Evolutionary conservation across 2,329 filamentous ascomycete genomes (phyloP).

Genomic region (Fusarium transvaalense): DNA sequence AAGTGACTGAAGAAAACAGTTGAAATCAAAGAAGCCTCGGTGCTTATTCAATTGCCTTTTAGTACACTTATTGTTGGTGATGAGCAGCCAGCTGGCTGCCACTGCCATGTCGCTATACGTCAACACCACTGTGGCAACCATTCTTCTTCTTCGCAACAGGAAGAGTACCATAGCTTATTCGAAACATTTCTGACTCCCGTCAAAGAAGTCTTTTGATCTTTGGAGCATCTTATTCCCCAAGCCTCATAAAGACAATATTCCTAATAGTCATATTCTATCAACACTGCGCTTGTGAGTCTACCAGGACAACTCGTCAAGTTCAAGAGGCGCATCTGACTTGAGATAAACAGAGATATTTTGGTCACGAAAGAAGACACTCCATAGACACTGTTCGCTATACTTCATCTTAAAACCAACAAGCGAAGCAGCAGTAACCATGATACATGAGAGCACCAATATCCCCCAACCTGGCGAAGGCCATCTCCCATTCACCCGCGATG

Average conservation of each 20-base stretch:
- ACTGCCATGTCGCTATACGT: conserved; percentile 16
- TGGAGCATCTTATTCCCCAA: background rate
- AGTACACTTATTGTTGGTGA: background rate
- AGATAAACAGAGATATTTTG: background rate
- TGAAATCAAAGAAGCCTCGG: background rate
- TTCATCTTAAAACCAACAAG: background rate
- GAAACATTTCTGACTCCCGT: background rate
- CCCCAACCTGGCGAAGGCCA: background rate
- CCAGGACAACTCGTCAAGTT: background rate
- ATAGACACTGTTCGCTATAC: background rate
- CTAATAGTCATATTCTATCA: background rate
- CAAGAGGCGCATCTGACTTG: background rate
- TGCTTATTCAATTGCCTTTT: background rate
- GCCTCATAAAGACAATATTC: background rate
- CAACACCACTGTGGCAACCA: background rate
- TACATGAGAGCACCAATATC: background rate
- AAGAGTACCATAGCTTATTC: background rate
- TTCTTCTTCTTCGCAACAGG: background rate
- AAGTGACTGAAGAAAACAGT: background rate
- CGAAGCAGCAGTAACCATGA: background rate
- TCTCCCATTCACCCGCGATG: conserved; percentile 15
- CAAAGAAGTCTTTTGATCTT: background rate
- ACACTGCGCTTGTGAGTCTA: background rate
- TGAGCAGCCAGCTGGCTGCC: conserved; percentile 7
- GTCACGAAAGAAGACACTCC: background rate